Percentiles rank a stretch among this genome's conserved stretches.
Evolutionary conservation across 371 early-diverging fungal species (phyloP).

Genomic region (Apophysomyces variabilis): DNA sequence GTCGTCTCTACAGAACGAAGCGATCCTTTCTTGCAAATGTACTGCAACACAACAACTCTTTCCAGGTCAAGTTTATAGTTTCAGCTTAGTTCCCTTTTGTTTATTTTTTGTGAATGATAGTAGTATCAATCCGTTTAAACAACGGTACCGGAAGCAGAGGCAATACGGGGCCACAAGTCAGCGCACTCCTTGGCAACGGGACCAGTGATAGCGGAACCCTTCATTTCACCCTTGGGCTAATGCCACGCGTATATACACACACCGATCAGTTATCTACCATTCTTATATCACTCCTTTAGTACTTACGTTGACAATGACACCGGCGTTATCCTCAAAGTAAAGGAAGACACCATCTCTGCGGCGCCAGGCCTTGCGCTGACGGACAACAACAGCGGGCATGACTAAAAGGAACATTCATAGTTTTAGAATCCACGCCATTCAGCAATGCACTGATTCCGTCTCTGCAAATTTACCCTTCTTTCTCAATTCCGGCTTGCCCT

Average conservation of each 20-base stretch:
- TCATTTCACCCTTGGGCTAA: slow-evolving; percentile 99
- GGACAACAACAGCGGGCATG: slow-evolving; percentile 98
- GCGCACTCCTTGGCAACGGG: slow-evolving; percentile 99
- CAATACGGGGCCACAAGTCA: slow-evolving; percentile 99
- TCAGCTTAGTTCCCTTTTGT: background rate
- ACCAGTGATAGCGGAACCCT: slow-evolving; percentile 99
- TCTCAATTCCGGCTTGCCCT: slow-evolving; percentile 99
- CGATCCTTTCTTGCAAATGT: too few species aligned
- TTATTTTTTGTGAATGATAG: background rate
- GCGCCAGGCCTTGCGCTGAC: slow-evolving; percentile 99
- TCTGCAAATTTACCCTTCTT: slow-evolving; percentile 87
- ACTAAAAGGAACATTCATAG: slow-evolving; percentile 54
- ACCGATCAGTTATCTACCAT: too few species aligned
- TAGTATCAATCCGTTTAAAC: slow-evolving; percentile 40
- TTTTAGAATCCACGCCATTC: slow-evolving; percentile 1
- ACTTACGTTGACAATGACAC: slow-evolving; percentile 61
- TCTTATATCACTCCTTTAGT: background rate
- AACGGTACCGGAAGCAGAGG: slow-evolving; percentile 95
- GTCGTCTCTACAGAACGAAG: too few species aligned
- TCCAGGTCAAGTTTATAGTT: background rate
- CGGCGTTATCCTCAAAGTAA: slow-evolving; percentile 89
- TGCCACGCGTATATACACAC: background rate
- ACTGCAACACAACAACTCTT: too few species aligned
- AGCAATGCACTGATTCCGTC: background rate
- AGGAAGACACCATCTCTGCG: slow-evolving; percentile 99